Base-by-base conservation (phyloP, 2,329 filamentous ascomycete species). In the Saccharata proteae region DNA sequence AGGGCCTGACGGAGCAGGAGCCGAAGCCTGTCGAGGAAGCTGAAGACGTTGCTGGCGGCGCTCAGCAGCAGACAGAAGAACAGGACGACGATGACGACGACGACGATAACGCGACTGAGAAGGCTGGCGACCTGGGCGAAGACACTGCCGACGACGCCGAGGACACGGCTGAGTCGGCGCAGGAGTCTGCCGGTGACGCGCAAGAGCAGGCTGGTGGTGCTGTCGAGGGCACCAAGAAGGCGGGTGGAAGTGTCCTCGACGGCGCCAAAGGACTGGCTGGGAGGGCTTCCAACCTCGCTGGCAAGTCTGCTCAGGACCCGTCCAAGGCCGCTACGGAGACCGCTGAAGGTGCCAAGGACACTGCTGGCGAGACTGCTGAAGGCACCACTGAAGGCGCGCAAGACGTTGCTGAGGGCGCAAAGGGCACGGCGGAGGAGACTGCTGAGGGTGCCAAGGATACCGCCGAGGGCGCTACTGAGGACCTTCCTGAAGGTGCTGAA, bases 21-120 rank as follows among this genome's bases (percentile, higher is more conserved):
- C 61, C 61, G 4, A 58, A 65, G 43, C 61, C 62, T 28, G 52
- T 64, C 34, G 54, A 58, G 22, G 55, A 61, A 21, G 51, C 53
- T 22, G 52, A 60, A 6, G 51, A 52, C 23, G 54, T 60, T 8
- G 50, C 53, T 13, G 37, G 32, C 3, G 36, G 29, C 14, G 40
- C 33, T 19, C 30, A 43, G 29, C 52, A 55, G 45, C 48, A 8
- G 48, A 48, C 24, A 50, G 43, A 23, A 49, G 46, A 30, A 50
- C n/a, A 59, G 29, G 51, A 59, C 10, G 54, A 57, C 18, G 60
- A 52, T 25, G 49, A 64, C 38, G 59, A 63, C 37, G 55, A 54
- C 23, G 55, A 51, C n/a, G 62, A 64, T 36, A 55, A 65, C 35
- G 51, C 51, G 17, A 60, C 56, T 20, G 51, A 61, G 39, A 61